Conservation (phyloP, 352 stramenopile species). For the Phytophthora vignae region DNA sequence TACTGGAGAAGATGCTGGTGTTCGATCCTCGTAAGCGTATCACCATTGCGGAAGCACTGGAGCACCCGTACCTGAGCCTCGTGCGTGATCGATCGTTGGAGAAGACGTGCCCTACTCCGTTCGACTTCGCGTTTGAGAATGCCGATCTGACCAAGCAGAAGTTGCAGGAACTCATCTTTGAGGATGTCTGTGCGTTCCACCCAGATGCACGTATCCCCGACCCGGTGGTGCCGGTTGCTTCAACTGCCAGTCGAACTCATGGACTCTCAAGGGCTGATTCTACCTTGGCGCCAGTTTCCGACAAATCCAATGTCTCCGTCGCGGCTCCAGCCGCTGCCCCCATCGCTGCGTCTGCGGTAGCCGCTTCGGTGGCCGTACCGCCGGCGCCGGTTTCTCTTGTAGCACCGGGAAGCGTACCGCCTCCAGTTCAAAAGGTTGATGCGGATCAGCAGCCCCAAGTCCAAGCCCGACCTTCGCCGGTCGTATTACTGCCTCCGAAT, state of each 20-base stretch:
- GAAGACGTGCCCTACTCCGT: constrained; percentile 79
- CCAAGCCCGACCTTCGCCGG: constrained; percentile 42
- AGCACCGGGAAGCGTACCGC: constrained; percentile 20
- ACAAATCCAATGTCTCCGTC: constrained; percentile 18
- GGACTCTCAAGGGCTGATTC: constrained; percentile 27
- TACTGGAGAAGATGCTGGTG: constrained; percentile 94
- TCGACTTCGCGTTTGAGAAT: constrained; percentile 91
- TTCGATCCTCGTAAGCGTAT: constrained; percentile 93
- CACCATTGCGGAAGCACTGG: constrained; percentile 79
- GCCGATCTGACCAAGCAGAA: constrained; percentile 91
- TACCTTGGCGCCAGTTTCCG: constrained; percentile 21
- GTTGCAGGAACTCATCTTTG: constrained; percentile 92
- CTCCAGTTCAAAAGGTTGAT: constrained; percentile 18
- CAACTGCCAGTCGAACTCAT: constrained; percentile 21
- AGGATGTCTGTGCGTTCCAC: constrained; percentile 91
- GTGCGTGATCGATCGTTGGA: constrained; percentile 81
- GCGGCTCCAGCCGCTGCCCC: constrained; percentile 15
- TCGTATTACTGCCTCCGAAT: constrained; percentile 46
- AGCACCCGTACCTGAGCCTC: constrained; percentile 80
- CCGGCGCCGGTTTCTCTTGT: constrained; percentile 33
- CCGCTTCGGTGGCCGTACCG: constrained; percentile 23
- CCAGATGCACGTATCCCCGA: constrained; percentile 76
- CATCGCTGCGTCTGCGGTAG: constrained; percentile 16
- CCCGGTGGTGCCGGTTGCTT: constrained; percentile 16
- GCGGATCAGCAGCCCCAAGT: constrained; percentile 23